Percentiles rank a stretch among this genome's conserved stretches.
These are phyloP conservation scores for Curvularia lunata DNA, from an alignment of 2,329 filamentous ascomycete species.

Conservation along the genomic window DNA sequence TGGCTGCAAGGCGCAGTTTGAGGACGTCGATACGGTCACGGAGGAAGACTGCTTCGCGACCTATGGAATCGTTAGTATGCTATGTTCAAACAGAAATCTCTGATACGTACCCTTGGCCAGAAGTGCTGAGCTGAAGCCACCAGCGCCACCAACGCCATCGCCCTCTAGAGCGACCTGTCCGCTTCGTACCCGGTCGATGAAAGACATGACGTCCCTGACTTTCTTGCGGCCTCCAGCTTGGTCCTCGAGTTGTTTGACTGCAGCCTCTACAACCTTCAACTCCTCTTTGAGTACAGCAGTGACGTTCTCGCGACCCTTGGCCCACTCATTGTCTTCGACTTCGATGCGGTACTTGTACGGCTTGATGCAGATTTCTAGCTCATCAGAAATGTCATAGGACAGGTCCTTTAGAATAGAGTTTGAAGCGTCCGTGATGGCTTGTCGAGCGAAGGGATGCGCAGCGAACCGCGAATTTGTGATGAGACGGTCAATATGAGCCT, in stretches of 20 bases:
- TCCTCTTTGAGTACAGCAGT: constrained; percentile 83
- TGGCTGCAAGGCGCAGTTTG: constrained; percentile 84
- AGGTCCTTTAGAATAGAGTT: constrained; percentile 89
- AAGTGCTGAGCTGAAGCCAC: constrained; percentile 88
- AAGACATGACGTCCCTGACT: constrained; percentile 84
- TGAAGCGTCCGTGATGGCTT: constrained; percentile 91
- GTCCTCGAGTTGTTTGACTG: constrained; percentile 76
- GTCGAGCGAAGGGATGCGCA: constrained; percentile 86
- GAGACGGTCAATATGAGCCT: constrained; percentile 80
- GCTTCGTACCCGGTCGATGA: constrained; percentile 87
- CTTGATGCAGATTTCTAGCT: constrained; percentile 98
- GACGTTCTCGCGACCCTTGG: constrained; percentile 81
- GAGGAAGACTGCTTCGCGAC: constrained; percentile 91
- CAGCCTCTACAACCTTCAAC: constrained; percentile 80
- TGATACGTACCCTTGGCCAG: constrained; percentile 72
- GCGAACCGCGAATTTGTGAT: constrained; percentile 83
- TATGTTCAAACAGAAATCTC: not conserved
- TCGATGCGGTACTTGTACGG: constrained; percentile 99
- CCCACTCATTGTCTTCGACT: constrained; percentile 89
- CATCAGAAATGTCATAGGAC: constrained; percentile 96
- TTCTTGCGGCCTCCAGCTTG: constrained; percentile 82
- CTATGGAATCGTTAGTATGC: constrained; percentile 55
- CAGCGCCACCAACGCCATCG: constrained; percentile 81
- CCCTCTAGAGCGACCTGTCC: constrained; percentile 86
- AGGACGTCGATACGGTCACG: constrained; percentile 89